These are phyloP conservation scores for Urostyla sp. DNA, from an alignment of 73 alveolate genomes.

Conservation along the genomic window DNA sequence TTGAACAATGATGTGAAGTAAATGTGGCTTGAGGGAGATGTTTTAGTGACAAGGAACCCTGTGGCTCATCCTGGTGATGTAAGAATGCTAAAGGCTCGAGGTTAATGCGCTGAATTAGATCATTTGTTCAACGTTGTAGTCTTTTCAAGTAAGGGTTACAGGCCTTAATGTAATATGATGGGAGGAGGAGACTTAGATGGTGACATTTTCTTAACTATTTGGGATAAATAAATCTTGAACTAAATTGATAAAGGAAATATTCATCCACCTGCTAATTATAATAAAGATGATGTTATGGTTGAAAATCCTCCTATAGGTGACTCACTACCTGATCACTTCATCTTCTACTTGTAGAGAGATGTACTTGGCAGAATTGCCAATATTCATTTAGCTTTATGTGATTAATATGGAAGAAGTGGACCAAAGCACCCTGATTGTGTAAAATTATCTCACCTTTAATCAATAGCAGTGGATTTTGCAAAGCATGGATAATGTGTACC, in stretches of 20 bases:
- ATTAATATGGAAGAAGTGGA: slow-evolving; percentile 41
- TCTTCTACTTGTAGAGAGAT: slow-evolving; percentile 66
- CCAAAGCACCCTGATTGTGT: slow-evolving; percentile 65
- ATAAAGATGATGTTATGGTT: neutral
- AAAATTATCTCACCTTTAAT: slow-evolving; percentile 69
- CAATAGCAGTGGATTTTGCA: slow-evolving; percentile 82
- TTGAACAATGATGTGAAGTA: slow-evolving; percentile 4
- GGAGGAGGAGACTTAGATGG: slow-evolving; percentile 95
- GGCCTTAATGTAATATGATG: slow-evolving; percentile 80
- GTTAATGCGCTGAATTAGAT: slow-evolving; percentile 68
- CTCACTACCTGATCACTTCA: slow-evolving; percentile 65
- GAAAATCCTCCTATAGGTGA: slow-evolving; percentile 48
- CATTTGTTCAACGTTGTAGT: slow-evolving; percentile 84
- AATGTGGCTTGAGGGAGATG: slow-evolving; percentile 55
- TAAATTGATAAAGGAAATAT: slow-evolving; percentile 31
- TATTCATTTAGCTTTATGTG: slow-evolving; percentile 79
- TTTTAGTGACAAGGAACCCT: slow-evolving; percentile 87
- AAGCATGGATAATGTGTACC: slow-evolving; percentile 76
- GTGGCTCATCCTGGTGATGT: slow-evolving; percentile 94
- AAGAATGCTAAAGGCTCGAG: slow-evolving; percentile 77
- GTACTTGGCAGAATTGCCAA: slow-evolving; percentile 75
- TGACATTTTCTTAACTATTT: slow-evolving; percentile 81
- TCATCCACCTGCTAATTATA: slow-evolving; percentile 43
- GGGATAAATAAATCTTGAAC: slow-evolving; percentile 63
- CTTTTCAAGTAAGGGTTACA: slow-evolving; percentile 78